These are phyloP conservation scores for Macrophomina phaseolina DNA, from an alignment of 2,329 filamentous ascomycete species.

Conservation along the genomic window DNA sequence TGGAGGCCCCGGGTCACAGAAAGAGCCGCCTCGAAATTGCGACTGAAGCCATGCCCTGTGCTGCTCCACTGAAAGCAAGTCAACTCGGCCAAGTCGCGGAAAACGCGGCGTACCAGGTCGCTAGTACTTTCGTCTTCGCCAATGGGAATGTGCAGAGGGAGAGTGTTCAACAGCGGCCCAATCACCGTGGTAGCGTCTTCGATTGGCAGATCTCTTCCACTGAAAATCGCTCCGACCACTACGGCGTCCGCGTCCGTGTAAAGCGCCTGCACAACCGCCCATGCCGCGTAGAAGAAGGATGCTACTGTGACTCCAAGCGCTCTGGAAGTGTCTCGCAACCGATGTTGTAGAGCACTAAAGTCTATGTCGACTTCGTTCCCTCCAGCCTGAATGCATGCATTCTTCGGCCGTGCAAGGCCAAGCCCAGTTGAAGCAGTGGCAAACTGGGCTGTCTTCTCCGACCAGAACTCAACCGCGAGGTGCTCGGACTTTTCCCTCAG, in stretches of 20 bases:
- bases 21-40: conserved; percentile 4
- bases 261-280: conserved; percentile 41
- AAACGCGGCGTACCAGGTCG: not conserved
- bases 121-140: not conserved
- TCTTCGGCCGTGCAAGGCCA: too few species aligned
- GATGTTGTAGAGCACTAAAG: not conserved
- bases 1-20: conserved; percentile 1
- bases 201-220: conserved; percentile 43
- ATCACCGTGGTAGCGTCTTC: conserved; percentile 36
- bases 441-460: too few species aligned
- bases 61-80: conserved; percentile 31
- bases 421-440: too few species aligned
- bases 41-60: conserved; percentile 28
- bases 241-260: conserved; percentile 41
- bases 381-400: too few species aligned
- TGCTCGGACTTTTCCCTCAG: too few species aligned
- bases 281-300: conserved; percentile 42
- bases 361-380: not conserved
- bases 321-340: not conserved
- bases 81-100: conserved; percentile 2
- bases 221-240: conserved; percentile 43
- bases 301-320: conserved; percentile 29
- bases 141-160: conserved; percentile 29
- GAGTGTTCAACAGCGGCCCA: conserved; percentile 45
- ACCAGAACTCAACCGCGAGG: too few species aligned